Evolutionary conservation across 2,329 filamentous ascomycete genomes (phyloP).

Genomic region (Emergomyces pasteurianus): DNA sequence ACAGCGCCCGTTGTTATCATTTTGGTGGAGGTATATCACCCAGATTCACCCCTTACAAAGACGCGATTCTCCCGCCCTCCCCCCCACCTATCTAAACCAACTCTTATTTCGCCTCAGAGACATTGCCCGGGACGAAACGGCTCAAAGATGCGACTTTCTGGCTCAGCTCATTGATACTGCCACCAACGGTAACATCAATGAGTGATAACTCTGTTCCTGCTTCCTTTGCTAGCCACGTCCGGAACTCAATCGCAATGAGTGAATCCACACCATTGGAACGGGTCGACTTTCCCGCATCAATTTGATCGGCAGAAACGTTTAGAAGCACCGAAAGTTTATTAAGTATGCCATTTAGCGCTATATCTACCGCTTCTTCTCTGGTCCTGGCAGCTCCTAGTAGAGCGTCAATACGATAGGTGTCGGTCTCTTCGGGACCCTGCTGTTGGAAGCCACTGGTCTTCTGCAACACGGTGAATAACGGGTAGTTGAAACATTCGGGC

Average conservation of each 20-base stretch:
- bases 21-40: not conserved
- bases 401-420: constrained; percentile 4
- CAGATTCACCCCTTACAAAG: not conserved
- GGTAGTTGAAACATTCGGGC: constrained; percentile 16
- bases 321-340: constrained; percentile 13
- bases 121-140: constrained; percentile 10
- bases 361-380: constrained; percentile 10
- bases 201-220: constrained; percentile 14
- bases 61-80: too few relatives aligned
- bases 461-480: constrained; percentile 14
- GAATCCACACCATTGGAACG: constrained; percentile 18
- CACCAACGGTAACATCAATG: constrained; percentile 10
- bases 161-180: constrained; percentile 10
- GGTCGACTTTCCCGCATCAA: constrained; percentile 15
- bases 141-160: constrained; percentile 12
- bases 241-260: constrained; percentile 21
- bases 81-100: not conserved
- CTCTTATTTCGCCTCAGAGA: not conserved
- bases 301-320: constrained; percentile 16
- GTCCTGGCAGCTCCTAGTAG: constrained; percentile 8
- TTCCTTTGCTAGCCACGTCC: constrained; percentile 20
- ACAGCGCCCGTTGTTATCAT: not conserved
- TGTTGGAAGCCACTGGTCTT: constrained; percentile 4
- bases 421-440: constrained; percentile 5
- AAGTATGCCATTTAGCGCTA: constrained; percentile 11